Conservation (phyloP, 2,329 filamentous ascomycete genomes). For the Sporothrix phasma region DNA sequence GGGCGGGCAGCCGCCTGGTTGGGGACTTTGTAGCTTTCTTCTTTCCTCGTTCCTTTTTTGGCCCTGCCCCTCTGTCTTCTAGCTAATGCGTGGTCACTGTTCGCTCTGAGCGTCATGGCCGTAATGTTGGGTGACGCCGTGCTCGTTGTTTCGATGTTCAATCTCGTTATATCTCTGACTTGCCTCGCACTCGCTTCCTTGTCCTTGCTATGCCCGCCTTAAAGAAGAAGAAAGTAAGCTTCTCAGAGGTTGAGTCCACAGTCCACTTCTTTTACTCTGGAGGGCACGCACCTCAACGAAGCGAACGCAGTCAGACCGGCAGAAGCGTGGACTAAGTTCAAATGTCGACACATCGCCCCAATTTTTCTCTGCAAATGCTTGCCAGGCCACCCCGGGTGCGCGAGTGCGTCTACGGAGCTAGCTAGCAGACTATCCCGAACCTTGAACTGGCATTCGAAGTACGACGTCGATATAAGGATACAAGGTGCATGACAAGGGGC, state of each 20-base stretch:
- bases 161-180: too few relatives aligned
- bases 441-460: neutral
- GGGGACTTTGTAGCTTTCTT: neutral
- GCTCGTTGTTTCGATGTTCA: too few relatives aligned
- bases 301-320: neutral
- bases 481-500: neutral
- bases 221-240: neutral
- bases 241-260: neutral
- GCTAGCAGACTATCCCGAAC: constrained; percentile 4
- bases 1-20: neutral
- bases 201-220: neutral
- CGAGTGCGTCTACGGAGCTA: constrained; percentile 4
- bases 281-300: constrained; percentile 1
- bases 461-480: neutral
- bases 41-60: neutral
- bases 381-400: neutral
- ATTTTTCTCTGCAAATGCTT: neutral
- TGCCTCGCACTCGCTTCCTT: neutral
- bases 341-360: neutral
- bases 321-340: constrained; percentile 1
- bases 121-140: too few relatives aligned
- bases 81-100: neutral
- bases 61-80: neutral
- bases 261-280: neutral
- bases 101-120: neutral